phyloP scores from a whole-genome alignment of 2,329 filamentous ascomycete species.

The Ceratocystis lukuohia region DNA sequence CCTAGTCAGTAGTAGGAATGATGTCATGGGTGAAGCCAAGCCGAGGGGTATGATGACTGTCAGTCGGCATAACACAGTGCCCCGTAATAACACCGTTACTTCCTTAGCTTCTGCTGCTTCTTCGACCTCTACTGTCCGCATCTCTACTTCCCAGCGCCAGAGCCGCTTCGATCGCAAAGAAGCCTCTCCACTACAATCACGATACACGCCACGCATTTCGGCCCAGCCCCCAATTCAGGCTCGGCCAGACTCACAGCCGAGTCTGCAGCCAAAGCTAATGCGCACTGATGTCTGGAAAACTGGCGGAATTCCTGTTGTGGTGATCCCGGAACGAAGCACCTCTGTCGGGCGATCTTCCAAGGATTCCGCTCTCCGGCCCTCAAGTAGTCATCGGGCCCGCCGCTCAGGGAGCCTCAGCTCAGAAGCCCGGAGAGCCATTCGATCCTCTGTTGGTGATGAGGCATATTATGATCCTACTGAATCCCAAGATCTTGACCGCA shows the following conservation, averaged over 20 bases:
- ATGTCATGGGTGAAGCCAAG: not conserved
- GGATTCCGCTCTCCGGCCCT: slow-evolving; percentile 45
- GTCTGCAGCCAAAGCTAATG: slow-evolving; percentile 24
- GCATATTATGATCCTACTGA: not conserved
- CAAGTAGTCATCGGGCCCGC: slow-evolving; percentile 44
- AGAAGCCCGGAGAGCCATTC: not conserved
- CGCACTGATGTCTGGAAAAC: slow-evolving; percentile 40
- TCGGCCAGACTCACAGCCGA: slow-evolving; percentile 24
- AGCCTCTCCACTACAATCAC: slow-evolving; percentile 4
- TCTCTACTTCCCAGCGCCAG: slow-evolving; percentile 5
- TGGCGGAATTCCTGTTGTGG: slow-evolving; percentile 48
- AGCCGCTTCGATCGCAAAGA: slow-evolving; percentile 1
- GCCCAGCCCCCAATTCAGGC: slow-evolving; percentile 3
- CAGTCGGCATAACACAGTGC: not conserved
- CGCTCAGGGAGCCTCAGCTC: slow-evolving; percentile 34
- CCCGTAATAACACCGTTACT: slow-evolving; percentile 2
- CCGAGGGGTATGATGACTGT: not conserved
- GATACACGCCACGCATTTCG: not conserved
- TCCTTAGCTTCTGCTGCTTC: slow-evolving; percentile 5
- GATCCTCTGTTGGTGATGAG: slow-evolving; percentile 23
- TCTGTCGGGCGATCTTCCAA: slow-evolving; percentile 35
- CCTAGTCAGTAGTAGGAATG: slow-evolving; percentile 22
- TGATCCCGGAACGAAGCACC: slow-evolving; percentile 46
- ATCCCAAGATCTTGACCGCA: not conserved
- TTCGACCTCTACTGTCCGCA: not conserved